Percentiles rank a stretch among this genome's conserved stretches.
Evolutionary conservation across 257 asterid species (phyloP).

Genomic region (Eustoma russellianum): DNA sequence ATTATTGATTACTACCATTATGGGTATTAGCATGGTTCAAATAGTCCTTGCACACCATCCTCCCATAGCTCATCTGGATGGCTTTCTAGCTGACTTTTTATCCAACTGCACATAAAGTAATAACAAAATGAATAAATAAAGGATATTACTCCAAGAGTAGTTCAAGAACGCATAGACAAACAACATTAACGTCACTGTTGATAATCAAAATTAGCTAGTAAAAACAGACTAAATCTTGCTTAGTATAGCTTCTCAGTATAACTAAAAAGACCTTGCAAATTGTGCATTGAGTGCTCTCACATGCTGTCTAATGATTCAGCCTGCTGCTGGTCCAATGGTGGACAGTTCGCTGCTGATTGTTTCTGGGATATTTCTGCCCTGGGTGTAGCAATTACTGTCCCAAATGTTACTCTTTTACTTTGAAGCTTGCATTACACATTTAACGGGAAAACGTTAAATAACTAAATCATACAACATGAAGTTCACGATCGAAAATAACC

Average conservation of each 20-base stretch:
- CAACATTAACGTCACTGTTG: neutral
- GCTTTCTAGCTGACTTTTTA: constrained; percentile 64
- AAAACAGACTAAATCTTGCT: neutral
- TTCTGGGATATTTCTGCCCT: constrained; percentile 42
- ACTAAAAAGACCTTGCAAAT: constrained; percentile 70
- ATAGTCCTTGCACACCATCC: constrained; percentile 88
- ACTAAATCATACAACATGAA: too few relatives aligned
- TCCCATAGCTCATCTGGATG: constrained; percentile 99
- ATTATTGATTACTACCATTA: constrained; percentile 47
- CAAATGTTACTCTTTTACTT: constrained; percentile 56
- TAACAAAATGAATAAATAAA: neutral
- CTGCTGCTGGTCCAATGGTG: constrained; percentile 52
- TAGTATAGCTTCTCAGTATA: too few relatives aligned
- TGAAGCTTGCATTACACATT: constrained; percentile 30
- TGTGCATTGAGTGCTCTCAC: constrained; percentile 95
- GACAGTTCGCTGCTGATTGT: constrained; percentile 14
- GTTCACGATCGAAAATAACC: too few relatives aligned
- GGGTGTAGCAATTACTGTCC: constrained; percentile 36
- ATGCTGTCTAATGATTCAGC: constrained; percentile 88
- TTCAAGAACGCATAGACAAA: neutral
- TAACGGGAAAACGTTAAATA: neutral
- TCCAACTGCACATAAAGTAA: constrained; percentile 54
- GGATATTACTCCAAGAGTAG: too few relatives aligned
- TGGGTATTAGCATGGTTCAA: constrained; percentile 62
- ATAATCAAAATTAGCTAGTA: neutral